phyloP scores from a whole-genome alignment of 2,329 filamentous ascomycete species.

The Beauveria australis region DNA sequence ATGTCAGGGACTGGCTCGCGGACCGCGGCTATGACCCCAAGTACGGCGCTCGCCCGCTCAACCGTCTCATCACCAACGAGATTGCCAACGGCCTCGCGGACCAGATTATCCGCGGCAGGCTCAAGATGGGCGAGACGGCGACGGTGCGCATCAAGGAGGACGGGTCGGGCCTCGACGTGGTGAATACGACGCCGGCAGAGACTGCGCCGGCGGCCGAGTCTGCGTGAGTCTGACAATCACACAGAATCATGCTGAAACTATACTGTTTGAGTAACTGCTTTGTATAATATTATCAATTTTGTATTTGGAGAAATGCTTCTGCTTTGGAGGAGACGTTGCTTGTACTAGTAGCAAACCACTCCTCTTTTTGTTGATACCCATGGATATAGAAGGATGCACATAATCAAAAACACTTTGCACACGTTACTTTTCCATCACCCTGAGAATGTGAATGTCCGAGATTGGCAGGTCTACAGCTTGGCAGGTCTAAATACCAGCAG shows the following conservation, averaged over 20 bases:
- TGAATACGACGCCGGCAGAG: slow-evolving; percentile 8
- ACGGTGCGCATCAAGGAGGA: slow-evolving; percentile 60
- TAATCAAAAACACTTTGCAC: not conserved
- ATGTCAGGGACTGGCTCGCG: slow-evolving; percentile 79
- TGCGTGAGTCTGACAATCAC: not conserved
- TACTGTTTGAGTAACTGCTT: not conserved
- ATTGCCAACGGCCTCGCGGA: slow-evolving; percentile 85
- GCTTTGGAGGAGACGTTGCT: not conserved
- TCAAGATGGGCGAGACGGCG: slow-evolving; percentile 68
- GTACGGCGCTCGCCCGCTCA: slow-evolving; percentile 84
- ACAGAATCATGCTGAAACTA: not conserved
- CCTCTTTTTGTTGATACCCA: slow-evolving; percentile 7
- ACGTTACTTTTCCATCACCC: not conserved
- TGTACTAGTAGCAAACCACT: not conserved
- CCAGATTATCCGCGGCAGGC: slow-evolving; percentile 78
- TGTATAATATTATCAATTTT: not conserved
- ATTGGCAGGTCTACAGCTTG: too few relatives aligned
- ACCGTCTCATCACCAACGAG: slow-evolving; percentile 81
- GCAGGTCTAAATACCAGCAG: too few relatives aligned
- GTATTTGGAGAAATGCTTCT: not conserved
- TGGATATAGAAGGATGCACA: not conserved
- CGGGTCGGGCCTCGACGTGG: slow-evolving; percentile 48
- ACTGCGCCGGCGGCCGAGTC: not conserved
- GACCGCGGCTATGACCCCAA: slow-evolving; percentile 84
- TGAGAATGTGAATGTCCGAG: not conserved